Base-by-base conservation (phyloP, 768 basidiomycete species). In the Gloeopeniophorella convolvens region DNA sequence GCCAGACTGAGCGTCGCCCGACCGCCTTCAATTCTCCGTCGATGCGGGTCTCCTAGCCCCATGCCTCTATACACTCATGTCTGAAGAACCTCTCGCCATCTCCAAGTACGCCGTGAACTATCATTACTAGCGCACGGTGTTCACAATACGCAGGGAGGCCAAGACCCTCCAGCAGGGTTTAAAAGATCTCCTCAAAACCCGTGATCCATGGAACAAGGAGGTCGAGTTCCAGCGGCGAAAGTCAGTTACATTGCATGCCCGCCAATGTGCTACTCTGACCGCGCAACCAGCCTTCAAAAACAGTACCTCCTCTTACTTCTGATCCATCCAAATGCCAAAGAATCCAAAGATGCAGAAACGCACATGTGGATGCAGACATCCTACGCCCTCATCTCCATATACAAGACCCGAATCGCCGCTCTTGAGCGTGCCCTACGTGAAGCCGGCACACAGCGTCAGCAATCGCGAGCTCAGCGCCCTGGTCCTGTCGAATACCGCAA, bases 321-420 rank as follows among this genome's bases (percentile, higher is more conserved):
- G 55, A 64, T 79, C 18, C 72, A 86, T 61, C 83, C 87, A 2
- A 79, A 76, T 59, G 74, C 84, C 35, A 77, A 74, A 42, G 86
- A 89, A 65, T 81, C 83, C 41, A 82, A 83, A 62, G 85, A 89
- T 68, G 80, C 79, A 34, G 87, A 92, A 63, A 86, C 77, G 26
- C 82, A 86, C 56, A 76, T 95, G 8, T 95, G 92, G 91, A 89
- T 92, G 80, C 85, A 90, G 63, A 94, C 92, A 0, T 87, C 89
- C 31, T 88, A 95, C 67, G 74, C 79, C 32, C 80, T 91, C 68
- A 95, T 95, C 56, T 71, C 84, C 13, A 73, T 77, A 20, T 94
- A 90, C 73, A 92, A 93, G 65, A 77, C 84, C 55, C 79, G 74
- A 40, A 78, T 94, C 60, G 67, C 79, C 34, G 65, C 71, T 0